phyloP scores from a whole-genome alignment of 1,284 basidiomycete genomes.

The Heliocybe sulcata region DNA sequence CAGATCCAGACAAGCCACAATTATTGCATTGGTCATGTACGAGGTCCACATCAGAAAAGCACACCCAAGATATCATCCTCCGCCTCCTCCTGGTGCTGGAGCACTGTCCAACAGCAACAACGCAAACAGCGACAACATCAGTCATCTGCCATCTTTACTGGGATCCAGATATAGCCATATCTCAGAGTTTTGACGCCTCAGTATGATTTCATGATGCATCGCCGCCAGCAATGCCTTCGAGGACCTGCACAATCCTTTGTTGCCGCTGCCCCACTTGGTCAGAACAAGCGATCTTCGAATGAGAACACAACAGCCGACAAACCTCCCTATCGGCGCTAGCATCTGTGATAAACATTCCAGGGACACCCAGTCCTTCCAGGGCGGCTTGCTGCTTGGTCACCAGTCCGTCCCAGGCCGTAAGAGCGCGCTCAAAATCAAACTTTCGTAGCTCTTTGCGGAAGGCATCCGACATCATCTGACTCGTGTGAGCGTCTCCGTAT shows the following conservation, averaged over 20 bases:
- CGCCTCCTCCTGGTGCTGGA: too few relatives aligned
- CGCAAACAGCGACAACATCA: too few relatives aligned
- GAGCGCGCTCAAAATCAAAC: constrained; percentile 58
- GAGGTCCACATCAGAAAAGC: too few relatives aligned
- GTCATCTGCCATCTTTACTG: too few relatives aligned
- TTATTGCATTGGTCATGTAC: too few relatives aligned
- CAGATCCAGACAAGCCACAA: not conserved
- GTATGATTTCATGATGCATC: not conserved
- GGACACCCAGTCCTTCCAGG: constrained; percentile 53
- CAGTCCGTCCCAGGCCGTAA: constrained; percentile 71
- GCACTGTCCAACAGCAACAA: too few relatives aligned
- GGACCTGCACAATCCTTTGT: constrained; percentile 40
- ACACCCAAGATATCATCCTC: too few relatives aligned
- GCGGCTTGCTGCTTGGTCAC: constrained; percentile 57
- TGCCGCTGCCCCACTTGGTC: constrained; percentile 29
- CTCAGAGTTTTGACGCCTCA: not conserved
- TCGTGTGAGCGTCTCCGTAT: not conserved
- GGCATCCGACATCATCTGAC: constrained; percentile 51
- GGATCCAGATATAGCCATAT: not conserved
- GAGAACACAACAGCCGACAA: constrained; percentile 13
- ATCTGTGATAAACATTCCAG: constrained; percentile 58
- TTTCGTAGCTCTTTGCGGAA: constrained; percentile 53
- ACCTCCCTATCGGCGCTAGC: constrained; percentile 50
- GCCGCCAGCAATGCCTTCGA: constrained; percentile 33
- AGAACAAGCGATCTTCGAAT: constrained; percentile 3